Percentiles rank a stretch among this genome's conserved stretches.
phyloP scores from a whole-genome alignment of 306 rosid species.

The Vigna hirtella region DNA sequence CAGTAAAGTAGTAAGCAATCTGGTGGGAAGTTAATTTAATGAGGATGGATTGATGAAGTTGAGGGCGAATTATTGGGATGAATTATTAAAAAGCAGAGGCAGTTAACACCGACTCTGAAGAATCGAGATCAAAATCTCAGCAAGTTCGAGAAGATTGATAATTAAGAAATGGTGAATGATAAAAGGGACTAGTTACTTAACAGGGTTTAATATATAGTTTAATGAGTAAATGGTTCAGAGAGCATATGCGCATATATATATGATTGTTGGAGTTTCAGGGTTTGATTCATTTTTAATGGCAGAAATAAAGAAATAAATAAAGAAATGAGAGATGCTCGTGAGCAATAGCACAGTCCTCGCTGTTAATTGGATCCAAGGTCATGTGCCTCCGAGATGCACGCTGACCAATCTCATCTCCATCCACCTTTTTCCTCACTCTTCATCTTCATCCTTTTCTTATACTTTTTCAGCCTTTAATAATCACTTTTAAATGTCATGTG shows the following conservation, averaged over 20 bases:
- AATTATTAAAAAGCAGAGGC: slow-evolving; percentile 2
- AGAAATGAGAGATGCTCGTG: slow-evolving; percentile 50
- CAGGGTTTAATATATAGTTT: slow-evolving; percentile 7
- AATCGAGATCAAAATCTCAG: slow-evolving; percentile 31
- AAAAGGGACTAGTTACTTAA: slow-evolving; percentile 3
- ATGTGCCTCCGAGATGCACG: slow-evolving; percentile 63
- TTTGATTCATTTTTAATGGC: slow-evolving; percentile 19
- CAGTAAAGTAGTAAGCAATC: slow-evolving; percentile 8
- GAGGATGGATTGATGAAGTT: neutral
- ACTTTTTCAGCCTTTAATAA: neutral
- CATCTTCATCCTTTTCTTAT: slow-evolving; percentile 25
- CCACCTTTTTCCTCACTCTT: neutral
- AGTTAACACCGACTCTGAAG: slow-evolving; percentile 41
- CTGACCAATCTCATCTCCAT: slow-evolving; percentile 50
- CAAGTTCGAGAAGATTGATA: slow-evolving; percentile 46
- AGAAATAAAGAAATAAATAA: slow-evolving; percentile 22
- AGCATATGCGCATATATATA: slow-evolving; percentile 45
- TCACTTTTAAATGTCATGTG: slow-evolving; percentile 37
- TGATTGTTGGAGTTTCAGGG: slow-evolving; percentile 34
- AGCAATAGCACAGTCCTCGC: slow-evolving; percentile 54
- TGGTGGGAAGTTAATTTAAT: neutral
- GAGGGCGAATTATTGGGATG: slow-evolving; percentile 4
- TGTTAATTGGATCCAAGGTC: slow-evolving; percentile 61
- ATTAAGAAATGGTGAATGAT: slow-evolving; percentile 29
- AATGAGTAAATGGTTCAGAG: slow-evolving; percentile 38